Evolutionary conservation across 306 rosid genomes (phyloP).

Genomic region (Rosa rugosa): DNA sequence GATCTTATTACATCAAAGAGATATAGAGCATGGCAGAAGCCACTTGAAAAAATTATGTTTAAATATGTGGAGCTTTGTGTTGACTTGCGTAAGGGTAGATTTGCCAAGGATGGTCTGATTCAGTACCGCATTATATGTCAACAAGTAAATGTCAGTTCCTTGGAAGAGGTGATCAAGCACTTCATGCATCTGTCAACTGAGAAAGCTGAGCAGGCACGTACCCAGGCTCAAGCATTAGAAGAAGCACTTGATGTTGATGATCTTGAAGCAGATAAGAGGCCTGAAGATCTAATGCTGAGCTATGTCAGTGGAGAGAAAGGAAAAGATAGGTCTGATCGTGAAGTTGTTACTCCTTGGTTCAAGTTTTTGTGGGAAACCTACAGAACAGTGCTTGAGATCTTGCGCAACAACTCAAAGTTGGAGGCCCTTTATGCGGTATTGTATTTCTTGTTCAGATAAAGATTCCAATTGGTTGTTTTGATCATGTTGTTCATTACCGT

Average conservation of each 20-base stretch:
- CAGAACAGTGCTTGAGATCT: slow-evolving; percentile 89
- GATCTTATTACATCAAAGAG: slow-evolving; percentile 88
- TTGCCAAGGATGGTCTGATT: slow-evolving; percentile 95
- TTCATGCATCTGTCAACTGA: slow-evolving; percentile 96
- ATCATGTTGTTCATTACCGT: neutral
- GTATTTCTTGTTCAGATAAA: slow-evolving; percentile 3
- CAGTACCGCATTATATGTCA: slow-evolving; percentile 96
- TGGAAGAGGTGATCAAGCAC: slow-evolving; percentile 98
- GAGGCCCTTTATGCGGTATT: slow-evolving; percentile 93
- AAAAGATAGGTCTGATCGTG: slow-evolving; percentile 89
- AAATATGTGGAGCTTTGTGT: slow-evolving; percentile 96
- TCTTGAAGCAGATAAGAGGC: slow-evolving; percentile 95
- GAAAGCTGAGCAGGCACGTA: slow-evolving; percentile 97
- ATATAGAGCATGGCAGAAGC: slow-evolving; percentile 96
- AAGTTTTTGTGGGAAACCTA: slow-evolving; percentile 98
- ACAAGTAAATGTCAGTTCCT: slow-evolving; percentile 90
- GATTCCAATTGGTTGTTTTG: neutral
- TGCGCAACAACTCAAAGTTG: slow-evolving; percentile 92
- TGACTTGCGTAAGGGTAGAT: slow-evolving; percentile 82
- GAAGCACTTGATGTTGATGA: slow-evolving; percentile 98
- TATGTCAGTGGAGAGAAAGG: slow-evolving; percentile 98
- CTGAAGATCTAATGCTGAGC: slow-evolving; percentile 93
- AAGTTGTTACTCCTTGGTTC: slow-evolving; percentile 96
- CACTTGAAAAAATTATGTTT: slow-evolving; percentile 87
- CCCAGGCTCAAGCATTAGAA: slow-evolving; percentile 89